Base-by-base conservation (phyloP, 129 eudicot species). In the Flaveria robusta region DNA sequence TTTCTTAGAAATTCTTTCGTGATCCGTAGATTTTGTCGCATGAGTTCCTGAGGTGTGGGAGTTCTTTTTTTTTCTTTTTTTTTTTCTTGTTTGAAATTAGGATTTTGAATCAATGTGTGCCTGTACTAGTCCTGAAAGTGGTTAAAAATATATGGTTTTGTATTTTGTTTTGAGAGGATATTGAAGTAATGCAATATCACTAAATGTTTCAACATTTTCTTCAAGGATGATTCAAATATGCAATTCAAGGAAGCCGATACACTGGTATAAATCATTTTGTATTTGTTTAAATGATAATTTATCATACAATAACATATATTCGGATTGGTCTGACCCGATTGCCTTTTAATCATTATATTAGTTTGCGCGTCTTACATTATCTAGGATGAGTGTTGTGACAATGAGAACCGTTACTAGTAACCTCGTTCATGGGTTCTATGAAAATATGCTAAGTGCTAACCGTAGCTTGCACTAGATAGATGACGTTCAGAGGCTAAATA, bases 1-100 rank as follows among this genome's bases (percentile, higher is more conserved):
- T 74, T 74, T 74, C 74, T 67, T 74, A 52, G 39, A 54, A 66
- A 66, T 26, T 73, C 4, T 41, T 80, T 58, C 60, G 43, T 14
- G 62, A 52, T 65, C 9, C 66, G 75, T 80, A 80, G 79, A 80
- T 43, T 2, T 11, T 7, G 13, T 43, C 49, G 0, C 49, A 54
- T 2, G 62, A 74, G 59, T 64, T 70, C 41, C 15, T 42, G 45
- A 51, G 49, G 59, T 2, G 68, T 41, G 74, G 58, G 74, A 51
- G 46, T 77, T 19, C 23, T 68, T 68, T 68, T 54, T 41, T 26
- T 23, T 23, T 15, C 9, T 0, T 3, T 59, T 12, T 24, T 3
- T 59, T 12, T 24, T 24, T 59, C 4, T 2, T 1, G 70, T 60
- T 14, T 50, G 73, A 76, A 37, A 49, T 41, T 54, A 68, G 69